Percentiles rank a stretch among this genome's conserved stretches.
phyloP scores from a whole-genome alignment of 352 stramenopile genomes.

The Phytophthora podocarpi region DNA sequence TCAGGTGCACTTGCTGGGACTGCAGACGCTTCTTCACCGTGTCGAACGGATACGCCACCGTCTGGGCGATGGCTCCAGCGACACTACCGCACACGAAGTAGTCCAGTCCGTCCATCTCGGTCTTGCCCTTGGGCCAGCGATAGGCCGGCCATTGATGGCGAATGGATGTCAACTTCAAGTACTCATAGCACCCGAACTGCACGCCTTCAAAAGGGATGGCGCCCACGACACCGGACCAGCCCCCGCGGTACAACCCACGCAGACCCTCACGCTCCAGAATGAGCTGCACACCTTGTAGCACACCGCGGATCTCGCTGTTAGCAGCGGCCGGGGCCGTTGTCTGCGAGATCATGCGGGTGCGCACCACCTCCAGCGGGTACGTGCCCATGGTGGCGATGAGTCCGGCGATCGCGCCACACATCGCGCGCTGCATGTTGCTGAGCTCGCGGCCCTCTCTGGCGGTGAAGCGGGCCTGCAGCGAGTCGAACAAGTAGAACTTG shows the following conservation, averaged over 20 bases:
- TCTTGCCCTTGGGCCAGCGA: conserved; percentile 70
- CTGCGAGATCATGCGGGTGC: conserved; percentile 82
- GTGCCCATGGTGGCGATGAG: conserved; percentile 75
- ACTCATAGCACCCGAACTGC: conserved; percentile 88
- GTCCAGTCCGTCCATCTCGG: conserved; percentile 71
- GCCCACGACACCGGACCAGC: conserved; percentile 65
- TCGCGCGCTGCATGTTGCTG: conserved; percentile 55
- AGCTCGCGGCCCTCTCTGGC: conserved; percentile 31
- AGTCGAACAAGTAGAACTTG: conserved; percentile 86
- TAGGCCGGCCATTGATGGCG: conserved; percentile 58
- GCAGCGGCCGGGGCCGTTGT: conserved; percentile 33
- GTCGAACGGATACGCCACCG: conserved; percentile 87
- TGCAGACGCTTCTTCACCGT: conserved; percentile 87
- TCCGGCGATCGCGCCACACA: conserved; percentile 64
- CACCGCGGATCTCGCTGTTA: conserved; percentile 54
- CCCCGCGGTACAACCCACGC: conserved; percentile 73
- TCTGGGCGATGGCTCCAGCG: conserved; percentile 74
- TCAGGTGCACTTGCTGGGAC: conserved; percentile 42
- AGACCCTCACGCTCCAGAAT: conserved; percentile 71
- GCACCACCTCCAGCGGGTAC: conserved; percentile 84
- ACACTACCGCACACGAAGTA: conserved; percentile 82
- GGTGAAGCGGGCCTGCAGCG: conserved; percentile 56
- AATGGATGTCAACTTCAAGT: conserved; percentile 61
- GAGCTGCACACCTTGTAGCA: conserved; percentile 60
- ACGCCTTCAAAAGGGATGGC: conserved; percentile 84